These are phyloP conservation scores for Bidens hawaiensis DNA, from an alignment of 140 eudicot genomes.

Conservation along the genomic window DNA sequence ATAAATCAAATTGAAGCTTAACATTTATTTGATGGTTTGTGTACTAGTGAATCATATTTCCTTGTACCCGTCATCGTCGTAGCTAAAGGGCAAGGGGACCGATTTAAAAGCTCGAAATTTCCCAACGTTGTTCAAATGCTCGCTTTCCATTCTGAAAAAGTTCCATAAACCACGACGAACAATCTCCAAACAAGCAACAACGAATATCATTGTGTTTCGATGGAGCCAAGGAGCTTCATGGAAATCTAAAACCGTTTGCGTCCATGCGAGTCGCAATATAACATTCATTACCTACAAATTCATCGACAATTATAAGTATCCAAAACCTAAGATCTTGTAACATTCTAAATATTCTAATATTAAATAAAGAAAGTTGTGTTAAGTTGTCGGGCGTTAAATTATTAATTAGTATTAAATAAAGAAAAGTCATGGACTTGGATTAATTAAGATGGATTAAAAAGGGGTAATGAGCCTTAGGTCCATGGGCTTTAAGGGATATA, in stretches of 20 bases:
- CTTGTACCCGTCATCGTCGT: slow-evolving; percentile 39
- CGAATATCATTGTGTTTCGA: slow-evolving; percentile 31
- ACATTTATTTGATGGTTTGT: too few species aligned
- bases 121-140: slow-evolving; percentile 55
- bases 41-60: slow-evolving; percentile 16
- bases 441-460: too few species aligned
- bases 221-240: slow-evolving; percentile 51
- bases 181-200: slow-evolving; percentile 51
- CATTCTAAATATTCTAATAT: too few species aligned
- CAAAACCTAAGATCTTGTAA: neutral
- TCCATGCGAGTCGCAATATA: slow-evolving; percentile 57
- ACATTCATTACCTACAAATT: slow-evolving; percentile 47
- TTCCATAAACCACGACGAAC: slow-evolving; percentile 67
- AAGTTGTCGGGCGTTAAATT: too few species aligned
- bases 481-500: too few species aligned
- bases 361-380: too few species aligned
- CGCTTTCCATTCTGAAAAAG: slow-evolving; percentile 55
- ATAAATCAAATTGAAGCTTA: neutral
- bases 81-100: slow-evolving; percentile 53
- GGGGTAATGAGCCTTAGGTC: too few species aligned
- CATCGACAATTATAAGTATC: neutral
- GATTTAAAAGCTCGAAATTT: slow-evolving; percentile 47
- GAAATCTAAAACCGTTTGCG: slow-evolving; percentile 50
- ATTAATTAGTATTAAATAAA: too few species aligned
- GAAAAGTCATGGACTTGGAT: too few species aligned